Evolutionary conservation across 805 yeast species (phyloP).

Genomic region (Komagataella pastoris): DNA sequence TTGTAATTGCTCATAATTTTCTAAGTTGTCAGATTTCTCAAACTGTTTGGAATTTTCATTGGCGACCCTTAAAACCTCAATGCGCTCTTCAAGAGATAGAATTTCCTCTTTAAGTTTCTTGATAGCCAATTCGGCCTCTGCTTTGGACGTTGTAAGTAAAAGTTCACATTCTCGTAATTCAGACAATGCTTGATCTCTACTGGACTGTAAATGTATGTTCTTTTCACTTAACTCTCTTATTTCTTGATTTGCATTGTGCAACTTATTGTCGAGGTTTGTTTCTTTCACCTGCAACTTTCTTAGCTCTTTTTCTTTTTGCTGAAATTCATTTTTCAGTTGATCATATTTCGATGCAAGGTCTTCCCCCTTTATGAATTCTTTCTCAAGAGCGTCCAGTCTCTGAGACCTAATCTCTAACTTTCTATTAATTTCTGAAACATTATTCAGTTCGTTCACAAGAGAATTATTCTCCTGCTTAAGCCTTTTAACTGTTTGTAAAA

Average conservation of each 20-base stretch:
- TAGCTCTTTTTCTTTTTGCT: constrained; percentile 10
- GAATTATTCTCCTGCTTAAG: constrained; percentile 31
- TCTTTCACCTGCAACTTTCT: constrained; percentile 19
- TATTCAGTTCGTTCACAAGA: constrained; percentile 20
- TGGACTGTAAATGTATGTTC: constrained; percentile 5
- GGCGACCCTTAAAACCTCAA: constrained; percentile 10
- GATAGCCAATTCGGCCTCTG: not conserved
- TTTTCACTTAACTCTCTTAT: constrained; percentile 5
- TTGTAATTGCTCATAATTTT: constrained; percentile 43
- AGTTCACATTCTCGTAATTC: constrained; percentile 18
- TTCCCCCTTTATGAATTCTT: constrained; percentile 8
- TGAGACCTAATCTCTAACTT: constrained; percentile 4
- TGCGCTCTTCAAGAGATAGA: constrained; percentile 3
- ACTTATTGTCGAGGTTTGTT: constrained; percentile 11
- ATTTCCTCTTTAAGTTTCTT: constrained; percentile 15
- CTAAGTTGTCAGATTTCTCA: constrained; percentile 19
- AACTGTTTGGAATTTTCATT: constrained; percentile 19
- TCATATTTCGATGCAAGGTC: constrained; percentile 13
- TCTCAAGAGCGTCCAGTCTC: constrained; percentile 2
- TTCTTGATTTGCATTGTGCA: constrained; percentile 11
- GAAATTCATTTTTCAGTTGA: constrained; percentile 14
- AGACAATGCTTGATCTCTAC: constrained; percentile 2
- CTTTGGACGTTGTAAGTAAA: constrained; percentile 12
- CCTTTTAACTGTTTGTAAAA: constrained; percentile 52
- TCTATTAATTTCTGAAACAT: constrained; percentile 14